Evolutionary conservation across 768 basidiomycete species (phyloP), one percentile per base, ranked within the genome.

Genomic region (Psilocybe cyanescens): DNA sequence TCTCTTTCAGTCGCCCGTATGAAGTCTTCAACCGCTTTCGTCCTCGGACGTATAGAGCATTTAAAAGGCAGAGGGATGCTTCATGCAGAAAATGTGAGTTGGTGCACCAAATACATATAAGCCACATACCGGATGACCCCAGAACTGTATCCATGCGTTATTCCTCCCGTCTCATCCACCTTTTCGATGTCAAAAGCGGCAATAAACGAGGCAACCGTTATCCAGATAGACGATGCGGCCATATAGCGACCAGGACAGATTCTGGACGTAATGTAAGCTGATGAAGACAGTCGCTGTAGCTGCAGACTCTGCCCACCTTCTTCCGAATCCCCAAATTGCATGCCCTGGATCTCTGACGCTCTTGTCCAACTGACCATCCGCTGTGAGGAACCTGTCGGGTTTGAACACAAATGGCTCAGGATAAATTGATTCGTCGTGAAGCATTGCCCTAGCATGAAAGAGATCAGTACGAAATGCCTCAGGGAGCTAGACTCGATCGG

Each of bases 401-500:
- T 71, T 74, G 68, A 81, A 80, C 1, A 41, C 55, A 29, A 71
- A 69, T 1, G 79, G 78, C 44, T 80, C 76, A 4, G 75, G 75
- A 62, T 76, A 81, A 24, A 69, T 69, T 5, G 61, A 52, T 52
- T 76, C 74, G 35, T 83, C 70, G 50, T 75, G 76, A 7, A 77
- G 70, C 53, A 83, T 77, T 1, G 75, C 76, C 81, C 80, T 81
- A 30, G 3, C 19, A 37, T n/a, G 9, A 37, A 41, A 51, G 16
- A 30, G 12, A 6, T 30, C 19, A 30, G 16, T 2, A 8, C 16
- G 51, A n/a, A 14, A 52, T 3, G 7, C 4, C 4, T 58, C 12
- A 31, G 1, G 17, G n/a, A 45, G 41, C n/a, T 50, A 1, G 44
- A 8, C 7, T 14, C 24, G 37, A 12, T 11, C 8, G 19, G 48